phyloP scores from a whole-genome alignment of 2,329 filamentous ascomycete species.

The Trichoderma brevicompactum region DNA sequence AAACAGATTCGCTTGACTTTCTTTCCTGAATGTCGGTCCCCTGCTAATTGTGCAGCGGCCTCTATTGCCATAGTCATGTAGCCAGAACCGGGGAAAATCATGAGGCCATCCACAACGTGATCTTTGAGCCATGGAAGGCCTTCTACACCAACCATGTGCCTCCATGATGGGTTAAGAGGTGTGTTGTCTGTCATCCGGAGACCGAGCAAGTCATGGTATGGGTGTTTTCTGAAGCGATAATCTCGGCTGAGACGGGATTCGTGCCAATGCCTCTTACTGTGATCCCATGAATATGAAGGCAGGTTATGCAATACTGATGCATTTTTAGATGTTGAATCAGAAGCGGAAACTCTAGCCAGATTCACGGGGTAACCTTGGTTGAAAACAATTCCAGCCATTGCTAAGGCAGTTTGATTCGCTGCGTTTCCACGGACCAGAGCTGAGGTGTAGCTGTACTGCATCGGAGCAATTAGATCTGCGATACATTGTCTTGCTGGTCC shows the following conservation, averaged over 20 bases:
- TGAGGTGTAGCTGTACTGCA: conserved; percentile 25
- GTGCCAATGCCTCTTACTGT: conserved; percentile 41
- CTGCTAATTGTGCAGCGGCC: conserved; percentile 41
- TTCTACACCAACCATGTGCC: conserved; percentile 32
- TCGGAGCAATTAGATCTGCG: background rate
- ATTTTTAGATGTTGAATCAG: background rate
- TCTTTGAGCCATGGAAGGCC: conserved; percentile 43
- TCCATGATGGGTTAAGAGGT: conserved; percentile 34
- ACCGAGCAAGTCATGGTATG: conserved; percentile 48
- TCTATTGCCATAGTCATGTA: conserved; percentile 56
- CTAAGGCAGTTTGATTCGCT: conserved; percentile 18
- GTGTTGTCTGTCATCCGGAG: conserved; percentile 33
- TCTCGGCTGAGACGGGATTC: conserved; percentile 39
- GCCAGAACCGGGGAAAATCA: conserved; percentile 55
- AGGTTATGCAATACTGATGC: conserved; percentile 37
- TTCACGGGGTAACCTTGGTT: conserved; percentile 19
- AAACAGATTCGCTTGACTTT: background rate
- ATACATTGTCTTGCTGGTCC: conserved; percentile 31
- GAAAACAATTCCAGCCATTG: conserved; percentile 23
- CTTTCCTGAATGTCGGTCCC: conserved; percentile 28
- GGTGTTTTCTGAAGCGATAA: conserved; percentile 39
- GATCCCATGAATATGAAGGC: conserved; percentile 46
- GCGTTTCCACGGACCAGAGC: conserved; percentile 29
- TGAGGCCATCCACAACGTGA: conserved; percentile 44
- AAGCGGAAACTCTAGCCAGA: conserved; percentile 28